Base-by-base conservation (phyloP, 1,284 basidiomycete genomes). In the Neonothopanus nambi region DNA sequence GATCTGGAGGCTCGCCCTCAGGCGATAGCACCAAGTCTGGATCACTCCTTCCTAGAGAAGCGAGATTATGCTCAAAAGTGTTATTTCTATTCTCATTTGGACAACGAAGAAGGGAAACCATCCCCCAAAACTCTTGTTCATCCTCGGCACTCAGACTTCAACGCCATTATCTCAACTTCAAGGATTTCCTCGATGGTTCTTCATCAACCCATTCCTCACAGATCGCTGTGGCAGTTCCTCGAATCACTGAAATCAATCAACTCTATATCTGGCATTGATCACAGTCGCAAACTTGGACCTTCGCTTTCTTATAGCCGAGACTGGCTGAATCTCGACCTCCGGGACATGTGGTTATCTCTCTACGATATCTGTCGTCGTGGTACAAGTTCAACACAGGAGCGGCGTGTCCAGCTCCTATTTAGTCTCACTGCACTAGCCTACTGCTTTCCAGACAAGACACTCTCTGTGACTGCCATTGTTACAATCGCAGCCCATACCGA, bases 11-110 rank as follows among this genome's bases (percentile, higher is more conserved):
- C 26, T 3, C 39, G 23, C 23, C 37, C 37, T n/a, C n/a, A n/a
- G 15, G 8, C 18, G 9, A 33, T 2, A 4, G 3, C 30, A 33
- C 30, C 8, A 33, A 3, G 13, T 33, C 30, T 33, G 30, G 20
- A 51, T 35, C 24, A 42, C 5, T 23, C 12, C 3, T 30, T 42
- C 12, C 5, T 50, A 18, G 30, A 42, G 26, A 33, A 62, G 18
- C 62, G 57, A 13, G 56, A 54, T 12, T 33, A 4, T 24, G 52
- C 58, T 5, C 57, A 61, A 15, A 33, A 41, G 11, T 36, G 52
- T n/a, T 45, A 45, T 21, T 47, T 48, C 33, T 36, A 15, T 21
- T 24, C 43, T 33, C 39, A 53, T 39, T 38, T 48, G 11, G 35
- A 12, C 3, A 21, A 23, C 12, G 15, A 28, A 5, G 30, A 39